Base-by-base conservation (phyloP, 257 asterid genomes). In the Marsdenia floribunda region DNA sequence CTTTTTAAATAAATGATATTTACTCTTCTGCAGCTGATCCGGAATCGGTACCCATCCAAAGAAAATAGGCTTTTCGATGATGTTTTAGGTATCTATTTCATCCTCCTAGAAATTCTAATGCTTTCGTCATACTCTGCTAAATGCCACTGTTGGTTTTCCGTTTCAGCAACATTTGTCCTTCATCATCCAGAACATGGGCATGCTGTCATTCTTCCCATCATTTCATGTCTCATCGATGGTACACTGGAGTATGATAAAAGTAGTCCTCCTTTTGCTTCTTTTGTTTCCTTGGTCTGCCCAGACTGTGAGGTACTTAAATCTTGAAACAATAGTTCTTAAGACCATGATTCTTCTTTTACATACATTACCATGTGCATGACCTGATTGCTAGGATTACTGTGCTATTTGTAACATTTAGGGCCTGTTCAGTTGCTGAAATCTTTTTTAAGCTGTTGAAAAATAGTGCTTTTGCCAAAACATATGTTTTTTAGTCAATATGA, bases 131-230 rank as follows among this genome's bases (percentile, higher is more conserved):
- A 65, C 26, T 52, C 61, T 63, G 80, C 37, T 53, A 33, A 46
- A 26, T 81, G 81, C 79, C 83, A 75, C 64, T 21, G 18, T 52
- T 50, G 12, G 68, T 26, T 75, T n/a, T 75, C 21, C 10, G 85
- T 85, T 87, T 80, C 98, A 95, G 98, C 99, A 72, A 90, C 92
- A 52, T 95, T 95, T 67, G 90, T 95, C 79, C 97, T 94, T 84
- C 96, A 94, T 82, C 99, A 94, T 85, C 99, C 99, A 33, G 99
- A 94, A 87, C 97, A 94, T 86, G 99, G 99, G 35, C 97, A 92
- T 81, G 80, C 96, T 79, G 97, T 94, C 76, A 87, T 94, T 81
- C 99, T 87, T 80, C 98, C 99, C 44, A 90, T 95, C 81, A 95
- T 95, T 77, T 95, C 98, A 50, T 90, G 98, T 80, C 86, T 95